A percentile compares a stretch with the other conserved stretches of the same genome.
Evolutionary conservation across 371 early-diverging fungal genomes (phyloP).

Genomic region (Sporodiniella umbellata): DNA sequence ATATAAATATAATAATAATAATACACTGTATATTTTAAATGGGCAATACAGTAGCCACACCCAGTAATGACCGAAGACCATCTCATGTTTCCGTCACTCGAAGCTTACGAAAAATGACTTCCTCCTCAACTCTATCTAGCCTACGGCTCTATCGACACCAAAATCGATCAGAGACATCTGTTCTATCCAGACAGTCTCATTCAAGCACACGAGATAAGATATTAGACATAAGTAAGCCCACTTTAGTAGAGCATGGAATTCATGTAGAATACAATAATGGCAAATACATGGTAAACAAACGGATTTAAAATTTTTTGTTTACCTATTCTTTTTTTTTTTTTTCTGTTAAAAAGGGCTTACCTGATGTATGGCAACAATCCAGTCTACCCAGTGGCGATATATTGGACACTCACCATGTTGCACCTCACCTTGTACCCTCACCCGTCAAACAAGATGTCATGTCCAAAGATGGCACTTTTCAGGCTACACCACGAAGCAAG

Average conservation of each 20-base stretch:
- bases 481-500: neutral
- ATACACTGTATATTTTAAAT: neutral
- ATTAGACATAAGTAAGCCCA: slow-evolving; percentile 61
- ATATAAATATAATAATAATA: neutral
- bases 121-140: slow-evolving; percentile 42
- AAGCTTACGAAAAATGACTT: slow-evolving; percentile 36
- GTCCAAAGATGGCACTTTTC: too few species aligned
- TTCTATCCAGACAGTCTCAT: slow-evolving; percentile 38
- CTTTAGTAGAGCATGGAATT: slow-evolving; percentile 65
- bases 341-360: too few species aligned
- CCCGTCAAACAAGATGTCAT: slow-evolving; percentile 25
- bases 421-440: slow-evolving; percentile 62
- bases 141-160: slow-evolving; percentile 33
- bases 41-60: slow-evolving; percentile 30
- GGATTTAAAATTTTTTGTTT: slow-evolving; percentile 1
- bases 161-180: slow-evolving; percentile 34
- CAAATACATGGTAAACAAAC: slow-evolving; percentile 50
- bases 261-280: slow-evolving; percentile 67
- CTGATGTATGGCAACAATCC: slow-evolving; percentile 62
- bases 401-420: slow-evolving; percentile 60
- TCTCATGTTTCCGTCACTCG: slow-evolving; percentile 24
- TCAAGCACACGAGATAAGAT: slow-evolving; percentile 42
- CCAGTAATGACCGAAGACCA: slow-evolving; percentile 26
- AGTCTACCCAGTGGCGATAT: slow-evolving; percentile 62
- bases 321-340: too few species aligned